These are phyloP conservation scores for Teratosphaeria epicoccoides DNA, from an alignment of 2,329 filamentous ascomycete genomes.

Conservation along the genomic window DNA sequence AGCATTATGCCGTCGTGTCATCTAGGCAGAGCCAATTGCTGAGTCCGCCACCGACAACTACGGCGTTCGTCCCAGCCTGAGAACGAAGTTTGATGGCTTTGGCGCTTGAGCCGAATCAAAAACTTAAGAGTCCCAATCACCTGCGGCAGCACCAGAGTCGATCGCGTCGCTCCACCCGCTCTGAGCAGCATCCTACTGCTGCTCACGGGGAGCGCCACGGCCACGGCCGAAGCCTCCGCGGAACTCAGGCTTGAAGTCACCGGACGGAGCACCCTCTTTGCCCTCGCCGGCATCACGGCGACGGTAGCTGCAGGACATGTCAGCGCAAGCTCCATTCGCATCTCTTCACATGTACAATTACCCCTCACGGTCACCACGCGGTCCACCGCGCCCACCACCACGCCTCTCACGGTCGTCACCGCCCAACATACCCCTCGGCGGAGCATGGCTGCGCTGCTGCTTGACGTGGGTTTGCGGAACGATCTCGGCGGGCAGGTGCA, in stretches of 20 bases:
- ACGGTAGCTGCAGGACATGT: conserved; percentile 16
- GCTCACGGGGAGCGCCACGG: conserved; percentile 55
- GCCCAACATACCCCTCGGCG: conserved; percentile 96
- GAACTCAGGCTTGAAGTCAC: conserved; percentile 84
- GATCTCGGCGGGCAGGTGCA: conserved; percentile 98
- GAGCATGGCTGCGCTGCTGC: conserved; percentile 97
- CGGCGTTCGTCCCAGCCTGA: neutral
- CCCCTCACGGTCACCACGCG: conserved; percentile 66
- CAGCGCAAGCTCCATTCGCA: neutral
- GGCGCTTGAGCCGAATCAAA: neutral
- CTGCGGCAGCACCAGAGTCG: neutral
- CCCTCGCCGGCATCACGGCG: conserved; percentile 44
- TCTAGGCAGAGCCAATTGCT: neutral
- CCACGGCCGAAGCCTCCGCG: conserved; percentile 49
- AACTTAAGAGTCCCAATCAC: neutral
- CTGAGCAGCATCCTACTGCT: conserved; percentile 28
- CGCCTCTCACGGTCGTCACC: conserved; percentile 73
- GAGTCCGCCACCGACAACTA: neutral
- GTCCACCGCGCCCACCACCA: conserved; percentile 64
- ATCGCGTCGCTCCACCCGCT: conserved; percentile 6
- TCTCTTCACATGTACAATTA: neutral
- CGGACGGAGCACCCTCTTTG: conserved; percentile 76
- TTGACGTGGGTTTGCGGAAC: conserved; percentile 99
- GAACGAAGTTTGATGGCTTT: neutral
- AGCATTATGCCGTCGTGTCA: conserved; percentile 1